Conservation (phyloP, 768 basidiomycete species). For the Tephrocybe sp. region DNA sequence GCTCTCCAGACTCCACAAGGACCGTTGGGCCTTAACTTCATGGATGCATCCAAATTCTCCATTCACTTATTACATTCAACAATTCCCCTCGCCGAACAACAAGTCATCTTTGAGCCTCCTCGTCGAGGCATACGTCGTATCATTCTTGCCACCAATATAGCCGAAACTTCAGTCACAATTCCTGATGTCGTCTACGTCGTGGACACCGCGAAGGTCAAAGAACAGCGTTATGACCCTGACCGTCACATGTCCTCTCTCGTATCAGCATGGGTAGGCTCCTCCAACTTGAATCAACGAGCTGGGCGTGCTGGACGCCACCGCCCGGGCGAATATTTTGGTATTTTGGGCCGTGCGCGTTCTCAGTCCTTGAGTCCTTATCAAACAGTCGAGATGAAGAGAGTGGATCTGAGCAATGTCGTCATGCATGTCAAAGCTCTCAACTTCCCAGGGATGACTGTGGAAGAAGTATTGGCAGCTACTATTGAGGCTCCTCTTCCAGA, state of each 20-base stretch:
- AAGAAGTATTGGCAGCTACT: slow-evolving; percentile 78
- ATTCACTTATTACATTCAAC: slow-evolving; percentile 88
- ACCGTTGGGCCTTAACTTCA: slow-evolving; percentile 59
- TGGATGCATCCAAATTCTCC: slow-evolving; percentile 51
- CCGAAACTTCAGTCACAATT: slow-evolving; percentile 93
- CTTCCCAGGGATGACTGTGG: slow-evolving; percentile 80
- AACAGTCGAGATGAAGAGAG: slow-evolving; percentile 92
- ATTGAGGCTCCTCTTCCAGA: slow-evolving; percentile 86
- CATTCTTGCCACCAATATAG: slow-evolving; percentile 93
- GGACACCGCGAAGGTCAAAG: slow-evolving; percentile 85
- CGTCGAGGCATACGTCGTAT: slow-evolving; percentile 74
- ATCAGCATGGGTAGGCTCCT: slow-evolving; percentile 87
- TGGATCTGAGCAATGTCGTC: slow-evolving; percentile 86
- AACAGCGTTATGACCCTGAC: slow-evolving; percentile 85
- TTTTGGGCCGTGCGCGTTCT: slow-evolving; percentile 65
- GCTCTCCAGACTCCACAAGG: slow-evolving; percentile 48
- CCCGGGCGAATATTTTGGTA: slow-evolving; percentile 86
- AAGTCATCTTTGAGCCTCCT: slow-evolving; percentile 84
- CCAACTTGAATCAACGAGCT: slow-evolving; percentile 87
- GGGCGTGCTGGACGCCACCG: slow-evolving; percentile 92
- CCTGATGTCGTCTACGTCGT: slow-evolving; percentile 94
- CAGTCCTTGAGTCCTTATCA: slow-evolving; percentile 71
- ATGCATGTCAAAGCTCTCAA: slow-evolving; percentile 96
- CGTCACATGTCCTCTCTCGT: slow-evolving; percentile 86
- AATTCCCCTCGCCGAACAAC: slow-evolving; percentile 85